Conservation (phyloP, 2,329 filamentous ascomycete species). For the Colletotrichum costaricense region DNA sequence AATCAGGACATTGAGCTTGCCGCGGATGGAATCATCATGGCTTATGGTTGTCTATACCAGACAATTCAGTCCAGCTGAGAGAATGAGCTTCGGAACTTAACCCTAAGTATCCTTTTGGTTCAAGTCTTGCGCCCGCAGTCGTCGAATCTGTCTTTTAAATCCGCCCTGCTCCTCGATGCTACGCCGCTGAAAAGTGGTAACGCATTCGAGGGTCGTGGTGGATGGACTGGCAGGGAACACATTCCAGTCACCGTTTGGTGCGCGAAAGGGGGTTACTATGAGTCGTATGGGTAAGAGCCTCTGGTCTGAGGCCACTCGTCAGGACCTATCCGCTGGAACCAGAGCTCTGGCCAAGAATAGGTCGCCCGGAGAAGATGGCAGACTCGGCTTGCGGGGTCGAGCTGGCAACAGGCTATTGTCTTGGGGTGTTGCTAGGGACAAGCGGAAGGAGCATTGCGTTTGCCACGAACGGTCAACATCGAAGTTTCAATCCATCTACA, state of each 20-base stretch:
- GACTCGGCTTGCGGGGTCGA: constrained; percentile 41
- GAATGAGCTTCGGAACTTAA: constrained; percentile 91
- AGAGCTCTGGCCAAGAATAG: constrained; percentile 62
- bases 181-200: constrained; percentile 64
- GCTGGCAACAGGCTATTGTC: constrained; percentile 3
- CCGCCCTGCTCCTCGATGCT: constrained; percentile 42
- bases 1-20: constrained; percentile 63
- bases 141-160: constrained; percentile 76
- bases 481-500: constrained; percentile 14
- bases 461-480: constrained; percentile 62
- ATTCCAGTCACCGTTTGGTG: constrained; percentile 68
- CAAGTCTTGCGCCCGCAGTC: constrained; percentile 79
- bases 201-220: constrained; percentile 44
- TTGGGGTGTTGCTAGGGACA: constrained; percentile 10
- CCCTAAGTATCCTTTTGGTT: constrained; percentile 86
- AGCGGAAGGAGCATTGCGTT: constrained; percentile 57
- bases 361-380: constrained; percentile 49
- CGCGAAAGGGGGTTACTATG: constrained; percentile 75
- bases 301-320: constrained; percentile 80
- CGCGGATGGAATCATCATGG: constrained; percentile 57
- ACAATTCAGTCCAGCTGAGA: constrained; percentile 61
- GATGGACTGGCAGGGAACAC: constrained; percentile 63
- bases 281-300: constrained; percentile 82
- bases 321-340: constrained; percentile 73
- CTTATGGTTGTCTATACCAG: constrained; percentile 49